A percentile compares a stretch with the other conserved stretches of the same genome.
Evolutionary conservation across 2,329 filamentous ascomycete species (phyloP).

Genomic region (Nemania sp.): DNA sequence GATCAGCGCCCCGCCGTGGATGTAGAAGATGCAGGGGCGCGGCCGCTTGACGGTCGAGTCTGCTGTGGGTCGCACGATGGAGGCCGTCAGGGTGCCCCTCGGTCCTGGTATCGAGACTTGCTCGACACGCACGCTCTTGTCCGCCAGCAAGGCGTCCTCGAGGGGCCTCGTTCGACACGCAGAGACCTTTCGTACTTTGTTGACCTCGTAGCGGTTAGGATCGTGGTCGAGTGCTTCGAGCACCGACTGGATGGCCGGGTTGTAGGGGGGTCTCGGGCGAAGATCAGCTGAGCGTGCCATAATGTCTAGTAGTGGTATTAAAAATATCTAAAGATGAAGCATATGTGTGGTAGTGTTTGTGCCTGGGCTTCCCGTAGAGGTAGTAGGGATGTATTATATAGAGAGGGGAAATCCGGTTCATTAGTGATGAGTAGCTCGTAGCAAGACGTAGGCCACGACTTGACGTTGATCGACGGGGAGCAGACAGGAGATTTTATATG

Average conservation of each 20-base stretch:
- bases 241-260: constrained; percentile 46
- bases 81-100: constrained; percentile 43
- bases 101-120: constrained; percentile 46
- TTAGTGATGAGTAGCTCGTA: not conserved
- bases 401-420: not conserved
- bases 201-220: constrained; percentile 47
- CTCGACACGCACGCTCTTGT: constrained; percentile 47
- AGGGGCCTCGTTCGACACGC: constrained; percentile 44
- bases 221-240: constrained; percentile 44
- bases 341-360: constrained; percentile 25
- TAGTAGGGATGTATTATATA: not conserved
- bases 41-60: constrained; percentile 39
- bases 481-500: constrained; percentile 28
- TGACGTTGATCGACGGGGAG: constrained; percentile 26
- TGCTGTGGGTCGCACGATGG: constrained; percentile 46
- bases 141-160: constrained; percentile 46
- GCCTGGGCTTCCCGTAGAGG: constrained; percentile 18
- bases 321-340: constrained; percentile 19
- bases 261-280: constrained; percentile 49
- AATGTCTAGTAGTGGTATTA: constrained; percentile 20
- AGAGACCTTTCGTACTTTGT: constrained; percentile 47
- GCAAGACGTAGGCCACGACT: constrained; percentile 2
- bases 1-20: constrained; percentile 51
- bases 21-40: constrained; percentile 49
- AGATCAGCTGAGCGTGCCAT: constrained; percentile 47